phyloP scores from a whole-genome alignment of 2,329 filamentous ascomycete genomes.

The Davidsoniella eucalypti region DNA sequence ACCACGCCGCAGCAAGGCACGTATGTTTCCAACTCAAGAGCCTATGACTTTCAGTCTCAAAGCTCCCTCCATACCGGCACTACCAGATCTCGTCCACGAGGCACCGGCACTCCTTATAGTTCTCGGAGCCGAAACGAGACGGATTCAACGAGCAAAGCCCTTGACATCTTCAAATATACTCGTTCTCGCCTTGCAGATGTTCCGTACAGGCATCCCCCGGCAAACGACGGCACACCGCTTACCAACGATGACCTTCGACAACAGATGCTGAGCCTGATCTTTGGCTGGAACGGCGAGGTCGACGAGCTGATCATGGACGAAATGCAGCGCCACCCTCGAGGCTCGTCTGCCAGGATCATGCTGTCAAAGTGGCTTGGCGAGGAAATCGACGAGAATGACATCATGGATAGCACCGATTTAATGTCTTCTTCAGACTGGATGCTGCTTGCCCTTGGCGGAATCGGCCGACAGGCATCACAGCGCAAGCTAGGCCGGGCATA shows the following conservation, averaged over 20 bases:
- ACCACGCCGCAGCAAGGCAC: slow-evolving; percentile 38
- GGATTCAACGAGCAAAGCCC: slow-evolving; percentile 24
- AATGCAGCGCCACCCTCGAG: slow-evolving; percentile 52
- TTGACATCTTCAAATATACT: slow-evolving; percentile 77
- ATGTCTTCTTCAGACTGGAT: slow-evolving; percentile 96
- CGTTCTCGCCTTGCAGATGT: slow-evolving; percentile 68
- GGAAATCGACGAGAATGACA: slow-evolving; percentile 54
- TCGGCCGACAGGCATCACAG: slow-evolving; percentile 58
- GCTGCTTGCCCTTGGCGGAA: slow-evolving; percentile 77
- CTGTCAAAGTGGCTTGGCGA: slow-evolving; percentile 88
- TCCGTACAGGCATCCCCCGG: slow-evolving; percentile 55
- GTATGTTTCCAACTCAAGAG: background rate
- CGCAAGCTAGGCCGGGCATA: slow-evolving; percentile 85
- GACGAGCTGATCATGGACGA: slow-evolving; percentile 73
- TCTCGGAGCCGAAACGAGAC: background rate
- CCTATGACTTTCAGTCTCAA: slow-evolving; percentile 4
- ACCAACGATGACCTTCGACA: slow-evolving; percentile 66
- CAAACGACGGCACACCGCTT: slow-evolving; percentile 38
- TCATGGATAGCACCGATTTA: slow-evolving; percentile 65
- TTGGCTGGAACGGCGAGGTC: slow-evolving; percentile 83
- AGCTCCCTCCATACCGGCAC: slow-evolving; percentile 23
- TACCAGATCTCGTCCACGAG: slow-evolving; percentile 31
- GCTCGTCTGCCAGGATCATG: slow-evolving; percentile 64
- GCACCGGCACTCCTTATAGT: background rate
- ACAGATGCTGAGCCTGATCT: slow-evolving; percentile 87